Evolutionary conservation across 345 rosid species (phyloP).

Genomic region (Aethionema arabicum): DNA sequence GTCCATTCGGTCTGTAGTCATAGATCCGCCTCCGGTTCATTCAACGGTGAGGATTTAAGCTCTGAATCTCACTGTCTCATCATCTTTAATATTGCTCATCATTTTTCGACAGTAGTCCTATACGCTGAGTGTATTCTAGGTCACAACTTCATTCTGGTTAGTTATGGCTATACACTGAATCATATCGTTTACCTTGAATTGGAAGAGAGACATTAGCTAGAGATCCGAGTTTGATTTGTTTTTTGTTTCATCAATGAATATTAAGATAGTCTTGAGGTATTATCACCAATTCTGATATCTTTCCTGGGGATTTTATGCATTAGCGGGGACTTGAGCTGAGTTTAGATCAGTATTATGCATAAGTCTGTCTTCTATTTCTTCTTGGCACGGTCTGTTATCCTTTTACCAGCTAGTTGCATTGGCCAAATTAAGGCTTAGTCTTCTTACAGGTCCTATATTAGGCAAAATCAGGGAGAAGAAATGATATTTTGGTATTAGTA

Average conservation of each 20-base stretch:
- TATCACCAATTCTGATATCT: no score
- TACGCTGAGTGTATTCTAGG: neutral
- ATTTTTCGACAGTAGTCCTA: neutral
- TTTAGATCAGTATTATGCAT: neutral
- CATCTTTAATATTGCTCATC: neutral
- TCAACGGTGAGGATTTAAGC: slow-evolving; percentile 47
- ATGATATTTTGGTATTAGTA: neutral
- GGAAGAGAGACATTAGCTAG: slow-evolving; percentile 6
- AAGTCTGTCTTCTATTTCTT: neutral
- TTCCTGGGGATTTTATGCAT: neutral
- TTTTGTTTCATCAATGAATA: neutral
- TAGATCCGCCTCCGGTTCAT: slow-evolving; percentile 62
- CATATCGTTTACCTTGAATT: neutral
- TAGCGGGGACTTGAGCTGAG: no score
- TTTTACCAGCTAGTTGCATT: neutral
- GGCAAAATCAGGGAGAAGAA: neutral
- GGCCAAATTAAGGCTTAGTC: slow-evolving; percentile 1
- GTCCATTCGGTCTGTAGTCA: slow-evolving; percentile 59
- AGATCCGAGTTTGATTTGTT: slow-evolving; percentile 6
- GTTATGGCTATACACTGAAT: neutral
- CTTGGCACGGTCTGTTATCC: slow-evolving; percentile 2
- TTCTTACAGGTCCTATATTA: neutral
- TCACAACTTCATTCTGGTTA: slow-evolving; percentile 5
- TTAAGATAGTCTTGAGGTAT: neutral
- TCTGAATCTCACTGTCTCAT: neutral